Evolutionary conservation across 2,329 filamentous ascomycete species (phyloP).

Genomic region (Aspergillus sp.): DNA sequence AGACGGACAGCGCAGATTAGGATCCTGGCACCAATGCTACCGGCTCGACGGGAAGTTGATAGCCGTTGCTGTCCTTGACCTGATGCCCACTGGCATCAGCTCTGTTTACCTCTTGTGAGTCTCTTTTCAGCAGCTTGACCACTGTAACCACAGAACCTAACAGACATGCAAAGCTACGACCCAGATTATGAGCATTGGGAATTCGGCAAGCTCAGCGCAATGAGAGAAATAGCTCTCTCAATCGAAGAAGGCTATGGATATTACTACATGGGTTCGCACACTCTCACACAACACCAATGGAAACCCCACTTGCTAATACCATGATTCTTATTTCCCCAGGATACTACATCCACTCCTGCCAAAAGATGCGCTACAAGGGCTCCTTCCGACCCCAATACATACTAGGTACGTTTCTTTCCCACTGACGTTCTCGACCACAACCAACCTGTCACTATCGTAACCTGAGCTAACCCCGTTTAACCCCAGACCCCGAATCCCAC

Average conservation of each 20-base stretch:
- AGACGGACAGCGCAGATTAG: conserved; percentile 44
- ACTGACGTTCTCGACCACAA: neutral
- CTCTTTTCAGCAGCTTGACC: neutral
- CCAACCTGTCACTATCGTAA: neutral
- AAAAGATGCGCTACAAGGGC: conserved; percentile 54
- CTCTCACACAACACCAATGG: neutral
- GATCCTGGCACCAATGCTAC: conserved; percentile 53
- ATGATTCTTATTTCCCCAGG: conserved; percentile 33
- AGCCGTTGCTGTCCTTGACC: conserved; percentile 49
- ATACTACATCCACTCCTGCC: conserved; percentile 61
- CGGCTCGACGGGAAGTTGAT: conserved; percentile 50
- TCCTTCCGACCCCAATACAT: conserved; percentile 48
- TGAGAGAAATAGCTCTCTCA: conserved; percentile 59
- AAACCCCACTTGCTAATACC: neutral
- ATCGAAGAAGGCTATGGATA: conserved; percentile 56
- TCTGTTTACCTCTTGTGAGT: conserved; percentile 52
- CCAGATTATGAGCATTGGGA: conserved; percentile 60
- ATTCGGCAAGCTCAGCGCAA: conserved; percentile 62
- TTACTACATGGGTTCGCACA: conserved; percentile 62
- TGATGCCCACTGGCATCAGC: conserved; percentile 49
- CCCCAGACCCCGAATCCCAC: conserved; percentile 46
- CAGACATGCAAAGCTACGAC: conserved; percentile 50
- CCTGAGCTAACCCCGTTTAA: neutral
- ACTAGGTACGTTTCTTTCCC: conserved; percentile 37
- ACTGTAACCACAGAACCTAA: neutral